Evolutionary conservation across 2,329 filamentous ascomycete genomes (phyloP), one percentile per base, ranked within the genome.

Genomic region (Nigrospora osmanthi): DNA sequence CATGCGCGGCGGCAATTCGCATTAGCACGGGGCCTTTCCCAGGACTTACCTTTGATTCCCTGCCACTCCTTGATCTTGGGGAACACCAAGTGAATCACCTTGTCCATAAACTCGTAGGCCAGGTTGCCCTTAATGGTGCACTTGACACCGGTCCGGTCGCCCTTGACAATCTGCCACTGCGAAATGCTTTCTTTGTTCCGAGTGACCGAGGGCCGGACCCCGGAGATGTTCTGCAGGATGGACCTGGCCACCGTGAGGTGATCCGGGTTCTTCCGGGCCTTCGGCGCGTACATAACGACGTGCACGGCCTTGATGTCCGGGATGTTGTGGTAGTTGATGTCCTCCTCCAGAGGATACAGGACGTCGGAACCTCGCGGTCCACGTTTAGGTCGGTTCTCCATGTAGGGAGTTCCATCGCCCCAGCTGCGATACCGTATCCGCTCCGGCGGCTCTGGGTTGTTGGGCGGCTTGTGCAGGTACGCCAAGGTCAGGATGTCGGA

Each of bases 51-150:
- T 53, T 67, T 60, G 45, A 81, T 58, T 16, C 93, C 93, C 45
- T 79, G 80, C 86, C 89, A 98, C 56, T 98, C 93, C 74, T 97
- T 98, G 67, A 98, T 94, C 60, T 83, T 87, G 35, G 93, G 93
- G 61, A 97, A 76, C 6, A 98, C 90, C 10, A 97, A 73, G 61
- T 95, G 89, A 45, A 97, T 75, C 54, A 89, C 73, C 71, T 95
- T 95, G 58, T 91, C 86, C 38, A 98, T 62, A 64, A 98, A 96
- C 63, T 96, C 85, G 51, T 88, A 87, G 58, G 94, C 93, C 47
- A 84, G 78, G 62, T 93, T 85, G 30, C 88, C 89, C 45, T 75
- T 73, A 50, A 98, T 69, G 23, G 87, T 84, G 41, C 80, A 82
- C 59, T 91, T 96, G 54, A 87, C 80, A 48, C 87, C 81, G 28